Conservation (phyloP, 371 early-diverging fungal genomes). For the Furculomyces boomerangus region DNA sequence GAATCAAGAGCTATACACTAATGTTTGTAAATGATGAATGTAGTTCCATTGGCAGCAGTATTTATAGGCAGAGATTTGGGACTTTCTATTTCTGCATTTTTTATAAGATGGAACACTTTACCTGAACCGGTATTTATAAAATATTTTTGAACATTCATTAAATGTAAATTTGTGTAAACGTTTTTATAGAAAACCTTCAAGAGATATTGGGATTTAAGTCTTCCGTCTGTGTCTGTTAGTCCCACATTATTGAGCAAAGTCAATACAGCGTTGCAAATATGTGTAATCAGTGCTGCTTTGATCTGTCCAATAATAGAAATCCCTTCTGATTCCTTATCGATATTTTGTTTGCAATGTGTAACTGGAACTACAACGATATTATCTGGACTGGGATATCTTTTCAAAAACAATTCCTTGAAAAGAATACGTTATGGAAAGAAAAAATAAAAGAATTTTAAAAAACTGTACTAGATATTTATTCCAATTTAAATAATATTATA, state of each 20-base stretch:
- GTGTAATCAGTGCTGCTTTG: constrained; percentile 58
- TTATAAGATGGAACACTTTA: constrained; percentile 71
- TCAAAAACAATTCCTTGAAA: constrained; percentile 52
- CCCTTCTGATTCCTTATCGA: constrained; percentile 7
- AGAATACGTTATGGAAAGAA: neutral
- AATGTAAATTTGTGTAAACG: no score
- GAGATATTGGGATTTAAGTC: constrained; percentile 75
- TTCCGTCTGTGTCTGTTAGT: constrained; percentile 78
- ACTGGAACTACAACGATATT: constrained; percentile 68
- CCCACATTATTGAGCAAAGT: constrained; percentile 79
- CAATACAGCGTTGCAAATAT: constrained; percentile 80
- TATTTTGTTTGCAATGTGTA: constrained; percentile 25
- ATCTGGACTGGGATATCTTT: constrained; percentile 60
- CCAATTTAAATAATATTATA: no score
- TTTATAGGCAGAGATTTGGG: constrained; percentile 80
- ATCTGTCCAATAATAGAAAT: constrained; percentile 41
- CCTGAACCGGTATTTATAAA: constrained; percentile 53
- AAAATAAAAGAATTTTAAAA: neutral
- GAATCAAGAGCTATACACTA: neutral
- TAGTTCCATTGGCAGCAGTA: constrained; percentile 55
- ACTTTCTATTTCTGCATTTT: constrained; percentile 56
- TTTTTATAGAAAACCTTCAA: constrained; percentile 41
- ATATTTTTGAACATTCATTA: neutral
- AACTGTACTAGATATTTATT: no score
- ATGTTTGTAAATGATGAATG: neutral